phyloP scores from a whole-genome alignment of 202 grass and related monocot genomes.

The Zizania palustris region DNA sequence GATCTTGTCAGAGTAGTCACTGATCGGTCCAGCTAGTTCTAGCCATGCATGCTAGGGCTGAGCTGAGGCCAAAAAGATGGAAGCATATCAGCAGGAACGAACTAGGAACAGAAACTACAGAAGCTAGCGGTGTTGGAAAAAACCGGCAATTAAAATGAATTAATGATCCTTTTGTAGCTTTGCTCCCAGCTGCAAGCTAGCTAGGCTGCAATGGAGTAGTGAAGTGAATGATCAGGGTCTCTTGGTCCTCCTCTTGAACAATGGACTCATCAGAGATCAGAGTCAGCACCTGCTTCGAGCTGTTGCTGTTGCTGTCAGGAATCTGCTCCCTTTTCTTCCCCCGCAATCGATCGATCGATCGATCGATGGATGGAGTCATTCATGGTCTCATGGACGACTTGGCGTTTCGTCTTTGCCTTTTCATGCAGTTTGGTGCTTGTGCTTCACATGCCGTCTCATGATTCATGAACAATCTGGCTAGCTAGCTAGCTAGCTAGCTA shows the following conservation, averaged over 20 bases:
- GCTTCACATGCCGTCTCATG: no score
- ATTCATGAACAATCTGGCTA: background rate
- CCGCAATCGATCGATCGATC: background rate
- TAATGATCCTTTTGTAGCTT: background rate
- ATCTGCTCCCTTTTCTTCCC: slow-evolving; percentile 30
- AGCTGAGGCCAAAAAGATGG: background rate
- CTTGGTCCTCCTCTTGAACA: background rate
- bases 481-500: no score
- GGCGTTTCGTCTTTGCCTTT: background rate
- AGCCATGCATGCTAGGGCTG: background rate
- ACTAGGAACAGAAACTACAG: background rate
- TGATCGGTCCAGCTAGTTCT: background rate
- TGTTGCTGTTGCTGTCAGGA: slow-evolving; percentile 33
- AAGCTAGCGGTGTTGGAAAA: slow-evolving; percentile 38
- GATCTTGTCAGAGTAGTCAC: background rate
- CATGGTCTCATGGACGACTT: background rate
- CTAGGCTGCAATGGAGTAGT: background rate
- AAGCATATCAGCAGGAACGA: no score
- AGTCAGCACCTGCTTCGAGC: slow-evolving; percentile 24
- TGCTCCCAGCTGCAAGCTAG: no score
- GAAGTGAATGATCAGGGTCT: background rate
- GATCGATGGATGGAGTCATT: background rate
- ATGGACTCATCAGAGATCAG: background rate
- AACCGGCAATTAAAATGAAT: no score
- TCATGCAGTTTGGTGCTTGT: slow-evolving; percentile 14